Evolutionary conservation across 2,329 filamentous ascomycete genomes (phyloP).

Genomic region (Trichoderma koningiopsis): DNA sequence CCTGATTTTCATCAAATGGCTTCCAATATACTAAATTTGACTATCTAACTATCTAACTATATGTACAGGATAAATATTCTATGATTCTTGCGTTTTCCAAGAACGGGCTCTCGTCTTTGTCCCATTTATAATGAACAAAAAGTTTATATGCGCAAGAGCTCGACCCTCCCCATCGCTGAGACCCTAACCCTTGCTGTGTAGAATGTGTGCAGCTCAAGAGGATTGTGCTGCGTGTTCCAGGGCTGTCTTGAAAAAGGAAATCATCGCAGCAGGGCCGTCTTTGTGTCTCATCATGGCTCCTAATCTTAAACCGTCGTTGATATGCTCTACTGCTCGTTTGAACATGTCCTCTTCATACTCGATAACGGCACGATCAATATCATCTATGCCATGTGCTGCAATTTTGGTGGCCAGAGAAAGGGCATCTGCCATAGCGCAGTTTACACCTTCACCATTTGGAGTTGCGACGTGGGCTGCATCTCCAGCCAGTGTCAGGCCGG

Average conservation of each 20-base stretch:
- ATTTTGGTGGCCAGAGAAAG: slow-evolving; percentile 2
- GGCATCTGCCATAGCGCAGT: slow-evolving; percentile 17
- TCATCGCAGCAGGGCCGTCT: slow-evolving; percentile 1
- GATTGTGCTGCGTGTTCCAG: not conserved
- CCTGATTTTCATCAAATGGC: not conserved
- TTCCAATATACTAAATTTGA: not conserved
- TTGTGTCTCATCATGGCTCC: not conserved
- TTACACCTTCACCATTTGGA: slow-evolving; percentile 21
- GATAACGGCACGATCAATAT: not conserved
- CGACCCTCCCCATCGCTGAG: not conserved
- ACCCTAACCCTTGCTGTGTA: too few relatives aligned
- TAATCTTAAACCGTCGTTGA: not conserved
- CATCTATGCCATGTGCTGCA: slow-evolving; percentile 2
- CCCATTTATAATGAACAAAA: not conserved
- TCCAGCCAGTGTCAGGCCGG: slow-evolving; percentile 17
- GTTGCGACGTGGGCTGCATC: slow-evolving; percentile 15
- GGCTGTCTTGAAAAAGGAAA: not conserved
- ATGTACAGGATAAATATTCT: not conserved
- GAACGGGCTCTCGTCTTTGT: not conserved
- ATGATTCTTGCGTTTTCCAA: not conserved
- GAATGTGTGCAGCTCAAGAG: not conserved
- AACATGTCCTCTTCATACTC: slow-evolving; percentile 23
- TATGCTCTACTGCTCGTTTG: slow-evolving; percentile 12
- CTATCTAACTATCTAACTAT: not conserved
- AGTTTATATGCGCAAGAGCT: not conserved